Evolutionary conservation across 495 filamentous ascomycete genomes (phyloP).

Genomic region (Hyaloscypha variabilis): DNA sequence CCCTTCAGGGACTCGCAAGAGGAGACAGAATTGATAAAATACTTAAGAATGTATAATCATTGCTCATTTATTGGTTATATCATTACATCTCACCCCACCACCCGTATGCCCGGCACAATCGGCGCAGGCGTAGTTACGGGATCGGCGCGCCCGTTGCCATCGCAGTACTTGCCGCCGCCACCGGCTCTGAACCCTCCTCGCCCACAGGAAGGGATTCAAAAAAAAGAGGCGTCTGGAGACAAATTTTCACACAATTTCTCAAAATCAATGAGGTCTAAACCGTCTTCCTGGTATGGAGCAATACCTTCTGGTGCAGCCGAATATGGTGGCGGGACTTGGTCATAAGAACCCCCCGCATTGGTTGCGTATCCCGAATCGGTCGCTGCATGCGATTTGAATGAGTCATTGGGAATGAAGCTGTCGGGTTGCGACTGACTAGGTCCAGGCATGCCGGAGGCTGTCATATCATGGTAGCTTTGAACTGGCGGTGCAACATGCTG

Average conservation of each 20-base stretch:
- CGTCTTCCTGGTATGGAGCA: not conserved
- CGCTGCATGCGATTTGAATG: not conserved
- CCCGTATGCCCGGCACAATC: not conserved
- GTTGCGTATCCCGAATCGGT: not conserved
- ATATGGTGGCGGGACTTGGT: not conserved
- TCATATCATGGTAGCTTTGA: not conserved
- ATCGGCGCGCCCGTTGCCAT: not conserved
- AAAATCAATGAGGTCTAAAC: not conserved
- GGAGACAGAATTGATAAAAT: not conserved
- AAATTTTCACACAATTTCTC: not conserved
- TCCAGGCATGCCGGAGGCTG: conserved; percentile 1
- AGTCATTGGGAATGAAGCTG: not conserved
- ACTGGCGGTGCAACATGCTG: conserved; percentile 1
- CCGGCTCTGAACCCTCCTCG: not conserved
- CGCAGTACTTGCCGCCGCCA: not conserved
- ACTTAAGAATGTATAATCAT: not conserved
- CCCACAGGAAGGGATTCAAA: not conserved
- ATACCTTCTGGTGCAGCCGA: conserved; percentile 1
- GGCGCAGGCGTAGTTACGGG: not conserved
- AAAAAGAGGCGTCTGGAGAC: not conserved
- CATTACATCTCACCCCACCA: conserved; percentile 1
- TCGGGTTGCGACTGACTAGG: conserved; percentile 1
- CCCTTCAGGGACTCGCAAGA: not conserved
- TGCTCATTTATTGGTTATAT: conserved; percentile 1
- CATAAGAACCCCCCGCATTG: not conserved